Conservation (phyloP, 1,139 yeast species). For the Kurtzmaniella quercitrusa region DNA sequence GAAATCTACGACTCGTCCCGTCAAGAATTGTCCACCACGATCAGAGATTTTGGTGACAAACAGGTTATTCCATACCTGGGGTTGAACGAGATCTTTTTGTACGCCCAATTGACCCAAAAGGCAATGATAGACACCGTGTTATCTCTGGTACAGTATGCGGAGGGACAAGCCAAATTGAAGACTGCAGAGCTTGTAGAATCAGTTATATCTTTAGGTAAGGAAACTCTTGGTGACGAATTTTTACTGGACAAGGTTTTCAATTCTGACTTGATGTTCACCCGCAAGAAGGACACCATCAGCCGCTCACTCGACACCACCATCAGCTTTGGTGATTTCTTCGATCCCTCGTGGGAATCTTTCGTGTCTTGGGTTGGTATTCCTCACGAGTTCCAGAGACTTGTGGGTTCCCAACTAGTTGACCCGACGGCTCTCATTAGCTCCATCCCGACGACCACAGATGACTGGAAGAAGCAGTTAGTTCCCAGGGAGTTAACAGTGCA, state of each 20-base stretch:
- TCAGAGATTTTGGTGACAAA: conserved; percentile 53
- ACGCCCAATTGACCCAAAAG: conserved; percentile 65
- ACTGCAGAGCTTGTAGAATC: conserved; percentile 60
- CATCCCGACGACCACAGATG: conserved; percentile 28
- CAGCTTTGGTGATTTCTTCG: conserved; percentile 68
- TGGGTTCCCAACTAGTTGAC: conserved; percentile 18
- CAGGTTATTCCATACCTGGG: conserved; percentile 60
- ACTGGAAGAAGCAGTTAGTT: conserved; percentile 27
- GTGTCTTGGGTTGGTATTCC: conserved; percentile 42
- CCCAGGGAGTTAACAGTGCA: conserved; percentile 40
- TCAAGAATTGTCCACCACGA: conserved; percentile 46
- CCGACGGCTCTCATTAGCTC: conserved; percentile 28
- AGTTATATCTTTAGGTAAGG: conserved; percentile 62
- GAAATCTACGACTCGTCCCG: conserved; percentile 61
- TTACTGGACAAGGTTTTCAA: conserved; percentile 66
- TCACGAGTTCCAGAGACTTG: conserved; percentile 12
- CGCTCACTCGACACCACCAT: conserved; percentile 58
- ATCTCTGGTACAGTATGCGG: conserved; percentile 62
- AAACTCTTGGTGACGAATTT: conserved; percentile 53
- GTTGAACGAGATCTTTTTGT: conserved; percentile 60
- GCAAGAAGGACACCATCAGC: conserved; percentile 59
- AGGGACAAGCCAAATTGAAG: conserved; percentile 57
- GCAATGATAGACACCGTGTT: conserved; percentile 63
- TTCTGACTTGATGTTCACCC: conserved; percentile 78
- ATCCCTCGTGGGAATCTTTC: conserved; percentile 64